A percentile compares a stretch with the other conserved stretches of the same genome.
Evolutionary conservation across 345 rosid species (phyloP).

Genomic region (Eucalyptus globulus): DNA sequence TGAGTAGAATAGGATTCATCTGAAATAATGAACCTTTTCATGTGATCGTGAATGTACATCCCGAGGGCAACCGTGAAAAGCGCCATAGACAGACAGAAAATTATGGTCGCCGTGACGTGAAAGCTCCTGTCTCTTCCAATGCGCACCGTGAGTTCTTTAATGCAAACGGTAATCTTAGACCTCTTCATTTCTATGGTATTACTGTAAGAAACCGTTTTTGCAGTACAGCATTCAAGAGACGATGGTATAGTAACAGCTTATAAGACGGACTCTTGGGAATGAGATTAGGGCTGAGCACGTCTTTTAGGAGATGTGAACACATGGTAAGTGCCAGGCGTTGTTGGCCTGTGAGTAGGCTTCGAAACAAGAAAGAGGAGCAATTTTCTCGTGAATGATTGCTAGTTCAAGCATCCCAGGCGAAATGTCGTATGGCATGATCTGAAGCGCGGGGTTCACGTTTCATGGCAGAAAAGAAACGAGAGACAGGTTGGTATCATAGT

Average conservation of each 20-base stretch:
- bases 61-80: slow-evolving; percentile 4
- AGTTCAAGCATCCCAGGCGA: not conserved
- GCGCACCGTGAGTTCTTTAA: not conserved
- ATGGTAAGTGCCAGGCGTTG: not conserved
- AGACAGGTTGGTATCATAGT: not conserved
- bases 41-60: not conserved
- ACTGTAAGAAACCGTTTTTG: not conserved
- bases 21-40: not conserved
- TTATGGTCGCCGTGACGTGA: not conserved
- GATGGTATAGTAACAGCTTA: not conserved
- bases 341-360: not conserved
- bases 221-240: not conserved
- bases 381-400: not conserved
- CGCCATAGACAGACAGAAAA: slow-evolving; percentile 3
- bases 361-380: not conserved
- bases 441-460: not conserved
- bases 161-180: not conserved
- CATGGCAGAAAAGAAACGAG: not conserved
- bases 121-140: not conserved
- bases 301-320: not conserved
- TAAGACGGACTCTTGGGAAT: not conserved
- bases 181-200: not conserved
- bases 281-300: not conserved
- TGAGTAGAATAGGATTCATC: slow-evolving; percentile 1
- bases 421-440: not conserved